Percentiles rank a stretch among this genome's conserved stretches.
These are phyloP conservation scores for Camellia japonica DNA, from an alignment of 148 eudicot species.

Conservation along the genomic window DNA sequence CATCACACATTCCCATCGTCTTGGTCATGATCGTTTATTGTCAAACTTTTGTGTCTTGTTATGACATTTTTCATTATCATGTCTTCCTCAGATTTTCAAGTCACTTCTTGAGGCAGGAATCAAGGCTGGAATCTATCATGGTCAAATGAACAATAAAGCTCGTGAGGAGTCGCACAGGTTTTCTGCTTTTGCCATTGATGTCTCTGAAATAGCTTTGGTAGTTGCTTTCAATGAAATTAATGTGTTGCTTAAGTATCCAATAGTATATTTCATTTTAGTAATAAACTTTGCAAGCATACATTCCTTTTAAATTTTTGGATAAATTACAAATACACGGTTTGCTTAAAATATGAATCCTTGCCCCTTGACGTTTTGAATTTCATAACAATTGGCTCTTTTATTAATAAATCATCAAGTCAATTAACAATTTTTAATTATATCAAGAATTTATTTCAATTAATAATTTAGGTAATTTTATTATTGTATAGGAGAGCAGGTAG, in stretches of 20 bases:
- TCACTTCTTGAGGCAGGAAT: slow-evolving; percentile 54
- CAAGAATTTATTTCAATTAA: too few species aligned
- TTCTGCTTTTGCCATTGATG: neutral
- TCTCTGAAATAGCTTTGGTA: slow-evolving; percentile 5
- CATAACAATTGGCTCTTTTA: too few species aligned
- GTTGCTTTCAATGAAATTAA: neutral
- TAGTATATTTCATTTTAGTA: neutral
- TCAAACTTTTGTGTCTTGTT: slow-evolving; percentile 9
- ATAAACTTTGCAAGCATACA: neutral
- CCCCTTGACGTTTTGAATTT: too few species aligned
- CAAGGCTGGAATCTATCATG: slow-evolving; percentile 77
- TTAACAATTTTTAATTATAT: too few species aligned
- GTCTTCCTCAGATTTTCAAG: slow-evolving; percentile 47
- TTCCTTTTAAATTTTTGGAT: too few species aligned
- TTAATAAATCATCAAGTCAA: too few species aligned
- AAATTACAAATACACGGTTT: too few species aligned
- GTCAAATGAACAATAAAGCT: slow-evolving; percentile 64
- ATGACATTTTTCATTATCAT: neutral
- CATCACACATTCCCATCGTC: too few species aligned
- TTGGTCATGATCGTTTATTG: neutral
- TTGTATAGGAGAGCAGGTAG: too few species aligned
- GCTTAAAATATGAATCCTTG: too few species aligned
- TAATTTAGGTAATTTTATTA: too few species aligned
- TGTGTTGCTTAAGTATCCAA: neutral
- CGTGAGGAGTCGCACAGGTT: slow-evolving; percentile 77